Conservation (phyloP, 139 green algal genomes). For the Axilococcus clingmanii region DNA sequence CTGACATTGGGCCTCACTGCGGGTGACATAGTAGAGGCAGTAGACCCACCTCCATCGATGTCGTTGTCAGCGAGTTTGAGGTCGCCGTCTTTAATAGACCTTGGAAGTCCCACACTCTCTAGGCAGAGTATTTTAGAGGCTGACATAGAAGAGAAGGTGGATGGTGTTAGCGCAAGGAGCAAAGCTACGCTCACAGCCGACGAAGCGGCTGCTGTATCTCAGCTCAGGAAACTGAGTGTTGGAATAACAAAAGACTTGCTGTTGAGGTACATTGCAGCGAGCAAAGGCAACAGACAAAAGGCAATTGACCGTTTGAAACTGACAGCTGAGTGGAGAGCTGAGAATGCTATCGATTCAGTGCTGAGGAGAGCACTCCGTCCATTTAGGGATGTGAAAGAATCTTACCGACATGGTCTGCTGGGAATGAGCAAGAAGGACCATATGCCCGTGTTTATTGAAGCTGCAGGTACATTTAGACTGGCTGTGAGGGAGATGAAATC, state of each 20-base stretch:
- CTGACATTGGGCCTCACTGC: too few relatives aligned
- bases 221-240: neutral
- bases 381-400: slow-evolving; percentile 5
- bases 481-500: neutral
- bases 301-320: neutral
- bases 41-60: neutral
- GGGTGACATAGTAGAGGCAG: too few relatives aligned
- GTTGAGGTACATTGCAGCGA: slow-evolving; percentile 1
- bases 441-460: slow-evolving; percentile 12
- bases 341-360: neutral
- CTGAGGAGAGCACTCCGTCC: neutral
- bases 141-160: neutral
- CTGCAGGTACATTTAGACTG: slow-evolving; percentile 4
- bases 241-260: neutral
- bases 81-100: too few relatives aligned
- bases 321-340: slow-evolving; percentile 10
- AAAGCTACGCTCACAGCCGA: neutral
- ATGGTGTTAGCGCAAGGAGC: neutral
- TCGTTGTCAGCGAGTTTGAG: neutral
- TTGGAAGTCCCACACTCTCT: too few relatives aligned
- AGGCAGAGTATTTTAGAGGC: neutral
- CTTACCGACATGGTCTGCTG: slow-evolving; percentile 5
- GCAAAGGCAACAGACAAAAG: neutral
- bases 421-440: neutral
- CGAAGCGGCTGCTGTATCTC: neutral